Base-by-base conservation (phyloP, 805 yeast species). In the Metschnikowia arizonensis region DNA sequence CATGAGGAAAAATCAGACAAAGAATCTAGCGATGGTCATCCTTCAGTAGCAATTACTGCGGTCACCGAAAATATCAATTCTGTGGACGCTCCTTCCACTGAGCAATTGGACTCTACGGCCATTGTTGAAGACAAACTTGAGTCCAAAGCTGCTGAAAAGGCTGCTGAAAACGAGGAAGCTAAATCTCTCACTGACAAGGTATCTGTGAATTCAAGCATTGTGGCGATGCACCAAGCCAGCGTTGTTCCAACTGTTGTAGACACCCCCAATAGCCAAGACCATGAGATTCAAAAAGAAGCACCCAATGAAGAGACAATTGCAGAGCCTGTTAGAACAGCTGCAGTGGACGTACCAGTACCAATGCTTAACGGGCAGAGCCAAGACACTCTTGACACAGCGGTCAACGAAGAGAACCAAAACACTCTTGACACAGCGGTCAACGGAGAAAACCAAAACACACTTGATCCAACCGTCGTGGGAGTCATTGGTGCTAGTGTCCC, bases 381-480 rank as follows among this genome's bases (percentile, higher is more conserved):
- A n/a, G n/a, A n/a, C n/a, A n/a, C n/a, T n/a, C 24, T 6, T 21
- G 24, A 4, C 6, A n/a, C 24, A 1, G 11, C 32, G 10, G 46
- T 19, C 14, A 9, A n/a, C 10, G 36, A 38, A 6, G 21, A 28
- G 42, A 48, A 21, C 18, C 47, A n/a, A n/a, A n/a, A n/a, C n/a
- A n/a, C n/a, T n/a, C 24, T 6, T 21, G 24, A 4, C 6, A n/a
- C 30, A 2, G 11, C 28, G 8, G 47, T 21, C 12, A 10, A 14
- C 11, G 37, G 32, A 4, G 17, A 28, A 39, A 48, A 21, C 15
- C 47, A 44, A 35, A 46, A 31, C 42, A 49, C 55, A 8, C 52
- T 52, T 15, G 56, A 50, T 45, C 54, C 56, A 9, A 51, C 54
- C 11, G 52, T 50, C 11, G 49, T 50, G 24, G 52, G 52, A 29